These are phyloP conservation scores for Colletotrichum sansevieriae DNA, from an alignment of 2,329 filamentous ascomycete genomes.

Conservation along the genomic window DNA sequence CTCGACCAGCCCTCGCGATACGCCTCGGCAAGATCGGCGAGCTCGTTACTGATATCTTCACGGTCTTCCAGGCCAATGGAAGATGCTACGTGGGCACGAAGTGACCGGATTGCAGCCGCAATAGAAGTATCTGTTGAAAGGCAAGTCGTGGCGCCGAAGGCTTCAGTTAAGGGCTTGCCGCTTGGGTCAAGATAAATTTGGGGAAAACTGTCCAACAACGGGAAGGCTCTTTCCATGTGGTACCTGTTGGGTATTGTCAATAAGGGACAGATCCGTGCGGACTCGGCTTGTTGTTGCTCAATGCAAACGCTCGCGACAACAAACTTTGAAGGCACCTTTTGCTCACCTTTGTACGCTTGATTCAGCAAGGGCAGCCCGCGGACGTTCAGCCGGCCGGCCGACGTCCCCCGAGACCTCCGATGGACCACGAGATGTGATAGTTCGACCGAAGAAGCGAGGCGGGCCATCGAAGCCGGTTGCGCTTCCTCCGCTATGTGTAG, in stretches of 20 bases:
- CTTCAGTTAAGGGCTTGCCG: constrained; percentile 51
- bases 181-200: constrained; percentile 71
- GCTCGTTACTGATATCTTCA: constrained; percentile 83
- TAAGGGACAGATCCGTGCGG: too few species aligned
- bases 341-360: constrained; percentile 30
- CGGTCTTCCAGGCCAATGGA: constrained; percentile 81
- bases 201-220: constrained; percentile 87
- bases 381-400: constrained; percentile 27
- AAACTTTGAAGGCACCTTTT: background rate
- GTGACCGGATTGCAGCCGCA: constrained; percentile 73
- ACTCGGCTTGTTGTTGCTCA: too few species aligned
- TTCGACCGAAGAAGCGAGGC: constrained; percentile 59
- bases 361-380: constrained; percentile 25
- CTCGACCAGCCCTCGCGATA: constrained; percentile 92
- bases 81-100: constrained; percentile 74
- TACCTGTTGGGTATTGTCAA: constrained; percentile 55
- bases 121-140: constrained; percentile 83
- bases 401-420: constrained; percentile 31
- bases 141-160: constrained; percentile 66
- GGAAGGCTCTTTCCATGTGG: constrained; percentile 72
- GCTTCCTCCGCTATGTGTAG: constrained; percentile 35
- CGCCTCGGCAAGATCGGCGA: constrained; percentile 86
- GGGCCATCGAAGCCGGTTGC: background rate
- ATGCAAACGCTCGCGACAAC: too few species aligned
- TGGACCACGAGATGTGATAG: constrained; percentile 50